Conservation (phyloP, 768 basidiomycete genomes). For the Rossbeevera mucosa region DNA sequence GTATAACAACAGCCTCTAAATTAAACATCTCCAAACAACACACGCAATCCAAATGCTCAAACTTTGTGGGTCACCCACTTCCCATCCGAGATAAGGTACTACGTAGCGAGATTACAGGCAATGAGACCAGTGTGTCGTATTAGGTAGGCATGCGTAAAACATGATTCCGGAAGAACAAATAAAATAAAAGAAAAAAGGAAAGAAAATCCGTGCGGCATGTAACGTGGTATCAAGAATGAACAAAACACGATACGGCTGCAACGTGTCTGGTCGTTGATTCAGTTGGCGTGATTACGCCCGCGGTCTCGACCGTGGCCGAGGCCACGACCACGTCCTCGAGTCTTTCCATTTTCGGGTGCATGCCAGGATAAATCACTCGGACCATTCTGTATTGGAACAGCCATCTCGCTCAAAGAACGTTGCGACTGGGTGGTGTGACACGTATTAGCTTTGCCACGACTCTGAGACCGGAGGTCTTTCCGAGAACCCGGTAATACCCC, state of each 20-base stretch:
- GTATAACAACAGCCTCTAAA: slow-evolving; percentile 25
- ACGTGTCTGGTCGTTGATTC: slow-evolving; percentile 14
- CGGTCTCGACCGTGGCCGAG: slow-evolving; percentile 36
- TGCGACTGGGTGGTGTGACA: neutral
- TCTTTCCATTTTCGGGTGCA: slow-evolving; percentile 20
- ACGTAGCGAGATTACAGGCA: slow-evolving; percentile 9
- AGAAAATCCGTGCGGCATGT: slow-evolving; percentile 13
- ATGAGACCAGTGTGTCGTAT: slow-evolving; percentile 7
- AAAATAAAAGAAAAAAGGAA: slow-evolving; percentile 3
- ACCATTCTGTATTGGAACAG: slow-evolving; percentile 3
- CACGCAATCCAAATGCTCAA: neutral
- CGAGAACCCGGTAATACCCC: slow-evolving; percentile 6
- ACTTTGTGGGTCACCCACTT: slow-evolving; percentile 11
- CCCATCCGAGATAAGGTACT: slow-evolving; percentile 11
- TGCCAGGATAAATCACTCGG: slow-evolving; percentile 6
- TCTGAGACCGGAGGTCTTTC: slow-evolving; percentile 1
- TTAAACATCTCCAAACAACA: slow-evolving; percentile 25
- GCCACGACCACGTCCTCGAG: slow-evolving; percentile 38
- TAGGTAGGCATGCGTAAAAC: slow-evolving; percentile 19
- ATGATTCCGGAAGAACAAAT: slow-evolving; percentile 16
- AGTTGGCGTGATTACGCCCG: slow-evolving; percentile 34
- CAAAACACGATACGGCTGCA: slow-evolving; percentile 12
- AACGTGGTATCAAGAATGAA: slow-evolving; percentile 21
- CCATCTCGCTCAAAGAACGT: slow-evolving; percentile 1
- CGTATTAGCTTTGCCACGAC: slow-evolving; percentile 4